phyloP scores from a whole-genome alignment of 352 stramenopile species.

The Aphanomyces euteiches region DNA sequence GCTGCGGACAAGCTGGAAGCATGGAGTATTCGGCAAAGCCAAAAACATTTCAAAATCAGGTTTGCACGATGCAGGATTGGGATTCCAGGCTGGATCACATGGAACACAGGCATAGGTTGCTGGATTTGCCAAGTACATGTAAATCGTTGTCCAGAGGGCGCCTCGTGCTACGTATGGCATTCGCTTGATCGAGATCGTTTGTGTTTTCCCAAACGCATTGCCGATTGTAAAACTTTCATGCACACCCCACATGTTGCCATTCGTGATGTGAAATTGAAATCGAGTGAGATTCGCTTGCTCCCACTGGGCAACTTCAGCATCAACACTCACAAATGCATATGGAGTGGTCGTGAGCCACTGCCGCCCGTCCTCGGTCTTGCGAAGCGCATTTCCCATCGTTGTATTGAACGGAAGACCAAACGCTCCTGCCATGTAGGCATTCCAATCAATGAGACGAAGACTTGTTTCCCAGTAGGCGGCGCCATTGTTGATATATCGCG shows the following conservation, averaged over 20 bases:
- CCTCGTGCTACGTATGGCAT: neutral
- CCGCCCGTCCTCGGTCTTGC: neutral
- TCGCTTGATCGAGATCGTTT: conserved; percentile 9
- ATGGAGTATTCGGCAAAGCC: neutral
- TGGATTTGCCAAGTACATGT: conserved; percentile 2
- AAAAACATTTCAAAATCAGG: neutral
- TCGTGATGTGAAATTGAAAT: conserved; percentile 8
- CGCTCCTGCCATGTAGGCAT: neutral
- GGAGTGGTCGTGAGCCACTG: neutral
- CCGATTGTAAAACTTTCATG: conserved; percentile 11
- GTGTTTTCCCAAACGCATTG: neutral
- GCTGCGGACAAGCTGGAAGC: neutral
- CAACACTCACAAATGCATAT: neutral
- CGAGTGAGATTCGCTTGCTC: neutral
- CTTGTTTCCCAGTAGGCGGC: conserved; percentile 12
- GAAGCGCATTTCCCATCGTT: conserved; percentile 4
- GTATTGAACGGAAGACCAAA: neutral
- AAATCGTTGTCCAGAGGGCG: neutral
- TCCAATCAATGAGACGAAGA: conserved; percentile 1
- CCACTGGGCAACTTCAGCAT: conserved; percentile 8
- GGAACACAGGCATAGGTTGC: neutral
- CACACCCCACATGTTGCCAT: conserved; percentile 7
- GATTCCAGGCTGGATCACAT: conserved; percentile 2
- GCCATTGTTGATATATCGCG: neutral
- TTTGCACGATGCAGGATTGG: neutral